Conservation (phyloP, 768 basidiomycete species). For the Cubamyces lactineus region DNA sequence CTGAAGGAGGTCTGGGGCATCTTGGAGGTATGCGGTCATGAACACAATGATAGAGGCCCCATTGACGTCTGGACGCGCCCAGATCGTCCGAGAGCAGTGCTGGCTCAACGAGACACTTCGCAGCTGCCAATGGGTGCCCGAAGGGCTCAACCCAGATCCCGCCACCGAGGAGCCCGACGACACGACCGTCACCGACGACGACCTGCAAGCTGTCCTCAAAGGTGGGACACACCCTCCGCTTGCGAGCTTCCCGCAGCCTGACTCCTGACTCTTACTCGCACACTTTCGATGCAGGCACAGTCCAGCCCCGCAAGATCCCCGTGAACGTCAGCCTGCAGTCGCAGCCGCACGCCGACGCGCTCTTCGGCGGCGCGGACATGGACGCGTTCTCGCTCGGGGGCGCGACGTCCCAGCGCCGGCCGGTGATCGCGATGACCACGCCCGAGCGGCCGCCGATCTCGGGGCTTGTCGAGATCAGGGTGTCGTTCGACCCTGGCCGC, state of each 20-base stretch:
- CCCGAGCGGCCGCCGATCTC: constrained; percentile 67
- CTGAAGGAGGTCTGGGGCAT: constrained; percentile 78
- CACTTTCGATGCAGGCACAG: constrained; percentile 44
- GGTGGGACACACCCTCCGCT: constrained; percentile 40
- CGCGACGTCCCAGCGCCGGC: constrained; percentile 35
- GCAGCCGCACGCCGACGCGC: constrained; percentile 27
- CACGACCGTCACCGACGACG: constrained; percentile 44
- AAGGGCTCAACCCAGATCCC: constrained; percentile 41
- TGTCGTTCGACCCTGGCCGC: constrained; percentile 60
- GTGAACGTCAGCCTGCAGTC: constrained; percentile 70
- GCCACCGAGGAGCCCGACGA: constrained; percentile 66
- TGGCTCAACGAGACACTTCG: constrained; percentile 79
- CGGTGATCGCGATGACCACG: constrained; percentile 64
- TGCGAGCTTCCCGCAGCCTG: constrained; percentile 10
- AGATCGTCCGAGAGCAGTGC: constrained; percentile 82
- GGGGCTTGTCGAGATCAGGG: constrained; percentile 66
- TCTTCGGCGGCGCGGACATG: constrained; percentile 47
- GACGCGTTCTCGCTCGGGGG: constrained; percentile 36
- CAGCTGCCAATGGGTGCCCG: constrained; percentile 64
- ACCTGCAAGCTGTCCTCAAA: constrained; percentile 65
- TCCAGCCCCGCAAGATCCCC: constrained; percentile 64
- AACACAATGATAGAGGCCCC: not conserved
- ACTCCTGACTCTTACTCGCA: not conserved
- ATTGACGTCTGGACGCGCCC: not conserved
- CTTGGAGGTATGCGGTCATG: constrained; percentile 55